Conservation (phyloP, 1,284 basidiomycete genomes). For the Xanthoconium separans region DNA sequence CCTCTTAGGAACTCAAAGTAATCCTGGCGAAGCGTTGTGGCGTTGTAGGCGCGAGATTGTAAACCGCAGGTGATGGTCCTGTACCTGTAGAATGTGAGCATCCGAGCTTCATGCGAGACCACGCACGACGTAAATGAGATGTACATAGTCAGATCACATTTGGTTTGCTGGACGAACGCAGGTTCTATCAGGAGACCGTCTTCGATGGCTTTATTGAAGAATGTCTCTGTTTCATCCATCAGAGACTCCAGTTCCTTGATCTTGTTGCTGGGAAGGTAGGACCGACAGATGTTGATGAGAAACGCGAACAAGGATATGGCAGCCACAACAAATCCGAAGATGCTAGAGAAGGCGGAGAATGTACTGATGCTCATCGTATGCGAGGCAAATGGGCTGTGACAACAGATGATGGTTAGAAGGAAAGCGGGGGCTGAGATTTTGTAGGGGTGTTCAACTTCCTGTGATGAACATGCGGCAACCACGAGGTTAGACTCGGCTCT, state of each 20-base stretch:
- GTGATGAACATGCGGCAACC: background rate
- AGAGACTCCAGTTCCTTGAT: conserved; percentile 8
- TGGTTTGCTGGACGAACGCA: background rate
- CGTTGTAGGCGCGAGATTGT: background rate
- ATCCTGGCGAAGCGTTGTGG: background rate
- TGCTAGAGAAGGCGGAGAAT: conserved; percentile 2
- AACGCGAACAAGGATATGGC: background rate
- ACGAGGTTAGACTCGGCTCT: background rate
- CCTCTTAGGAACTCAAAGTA: background rate
- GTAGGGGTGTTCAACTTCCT: background rate
- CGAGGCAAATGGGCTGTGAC: too few species aligned
- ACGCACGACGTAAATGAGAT: background rate
- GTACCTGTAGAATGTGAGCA: background rate
- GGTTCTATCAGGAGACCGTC: conserved; percentile 4
- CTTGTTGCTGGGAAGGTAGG: conserved; percentile 4
- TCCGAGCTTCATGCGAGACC: background rate
- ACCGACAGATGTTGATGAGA: background rate
- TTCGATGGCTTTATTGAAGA: conserved; percentile 2
- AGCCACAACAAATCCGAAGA: conserved; percentile 2
- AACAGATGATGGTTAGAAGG: background rate
- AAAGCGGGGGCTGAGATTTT: background rate
- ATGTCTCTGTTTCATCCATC: conserved; percentile 1
- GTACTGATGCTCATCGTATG: background rate
- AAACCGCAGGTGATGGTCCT: background rate
- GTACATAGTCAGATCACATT: background rate